Conservation (phyloP, 1,284 basidiomycete genomes). For the Trichosporon ovoides region DNA sequence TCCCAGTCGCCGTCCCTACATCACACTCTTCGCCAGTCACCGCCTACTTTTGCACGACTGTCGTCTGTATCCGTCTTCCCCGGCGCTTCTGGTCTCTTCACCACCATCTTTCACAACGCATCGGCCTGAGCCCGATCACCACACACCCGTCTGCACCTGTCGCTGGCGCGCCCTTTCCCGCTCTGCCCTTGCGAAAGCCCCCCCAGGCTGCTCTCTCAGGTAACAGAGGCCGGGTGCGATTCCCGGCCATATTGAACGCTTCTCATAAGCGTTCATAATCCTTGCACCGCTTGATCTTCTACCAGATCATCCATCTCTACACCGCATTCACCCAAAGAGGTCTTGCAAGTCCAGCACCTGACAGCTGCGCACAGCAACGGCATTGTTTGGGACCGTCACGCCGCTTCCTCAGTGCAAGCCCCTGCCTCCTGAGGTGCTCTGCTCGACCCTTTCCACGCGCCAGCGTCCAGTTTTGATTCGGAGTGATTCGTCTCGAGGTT, state of each 20-base stretch:
- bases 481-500: neutral
- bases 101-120: neutral
- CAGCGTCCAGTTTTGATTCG: slow-evolving; percentile 3
- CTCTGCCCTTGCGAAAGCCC: neutral
- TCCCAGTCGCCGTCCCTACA: neutral
- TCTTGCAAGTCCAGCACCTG: neutral
- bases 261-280: neutral
- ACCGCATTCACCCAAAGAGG: neutral
- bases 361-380: neutral
- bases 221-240: slow-evolving; percentile 22
- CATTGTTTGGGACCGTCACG: neutral
- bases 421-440: neutral
- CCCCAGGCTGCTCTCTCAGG: neutral
- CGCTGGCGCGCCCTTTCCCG: slow-evolving; percentile 1
- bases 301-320: neutral
- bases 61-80: neutral
- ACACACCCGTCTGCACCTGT: neutral
- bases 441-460: neutral
- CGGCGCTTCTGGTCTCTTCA: neutral
- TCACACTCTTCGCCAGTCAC: neutral
- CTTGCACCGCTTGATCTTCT: neutral
- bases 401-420: neutral
- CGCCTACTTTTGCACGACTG: neutral
- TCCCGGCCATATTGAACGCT: slow-evolving; percentile 16
- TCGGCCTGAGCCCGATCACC: neutral